Conservation (phyloP, 2,329 filamentous ascomycete genomes). For the Herpotrichia juniperi region DNA sequence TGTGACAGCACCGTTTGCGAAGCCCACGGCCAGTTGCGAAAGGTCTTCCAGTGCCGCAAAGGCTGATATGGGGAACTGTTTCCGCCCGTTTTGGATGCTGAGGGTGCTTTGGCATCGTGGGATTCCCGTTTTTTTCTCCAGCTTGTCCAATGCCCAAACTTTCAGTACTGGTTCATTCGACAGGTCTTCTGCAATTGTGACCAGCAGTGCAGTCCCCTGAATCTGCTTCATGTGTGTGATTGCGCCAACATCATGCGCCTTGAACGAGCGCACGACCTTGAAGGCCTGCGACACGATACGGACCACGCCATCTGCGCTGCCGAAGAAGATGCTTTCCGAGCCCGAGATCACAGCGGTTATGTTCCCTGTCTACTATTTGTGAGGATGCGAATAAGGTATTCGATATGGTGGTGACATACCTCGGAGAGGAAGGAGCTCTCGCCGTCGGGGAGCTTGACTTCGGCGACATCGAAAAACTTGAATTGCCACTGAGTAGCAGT, state of each 20-base stretch:
- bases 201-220: constrained; percentile 81
- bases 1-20: constrained; percentile 92
- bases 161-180: constrained; percentile 87
- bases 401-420: constrained; percentile 57
- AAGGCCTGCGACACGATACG: constrained; percentile 87
- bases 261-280: constrained; percentile 86
- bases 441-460: constrained; percentile 78
- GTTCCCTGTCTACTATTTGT: constrained; percentile 60
- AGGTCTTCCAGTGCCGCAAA: constrained; percentile 88
- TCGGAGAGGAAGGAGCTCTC: constrained; percentile 81
- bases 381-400: constrained; percentile 16
- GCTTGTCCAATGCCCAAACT: constrained; percentile 96
- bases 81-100: constrained; percentile 84
- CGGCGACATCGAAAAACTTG: constrained; percentile 97
- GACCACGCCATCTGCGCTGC: constrained; percentile 82
- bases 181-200: constrained; percentile 87
- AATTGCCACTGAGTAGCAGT: constrained; percentile 85
- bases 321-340: constrained; percentile 87
- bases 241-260: constrained; percentile 78
- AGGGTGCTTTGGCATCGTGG: constrained; percentile 88
- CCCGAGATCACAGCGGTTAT: constrained; percentile 85
- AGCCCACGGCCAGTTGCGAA: constrained; percentile 91
- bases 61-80: constrained; percentile 93
- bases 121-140: constrained; percentile 89
- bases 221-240: constrained; percentile 94